phyloP scores from a whole-genome alignment of 2,329 filamentous ascomycete genomes.

The Falciphora oryzae region DNA sequence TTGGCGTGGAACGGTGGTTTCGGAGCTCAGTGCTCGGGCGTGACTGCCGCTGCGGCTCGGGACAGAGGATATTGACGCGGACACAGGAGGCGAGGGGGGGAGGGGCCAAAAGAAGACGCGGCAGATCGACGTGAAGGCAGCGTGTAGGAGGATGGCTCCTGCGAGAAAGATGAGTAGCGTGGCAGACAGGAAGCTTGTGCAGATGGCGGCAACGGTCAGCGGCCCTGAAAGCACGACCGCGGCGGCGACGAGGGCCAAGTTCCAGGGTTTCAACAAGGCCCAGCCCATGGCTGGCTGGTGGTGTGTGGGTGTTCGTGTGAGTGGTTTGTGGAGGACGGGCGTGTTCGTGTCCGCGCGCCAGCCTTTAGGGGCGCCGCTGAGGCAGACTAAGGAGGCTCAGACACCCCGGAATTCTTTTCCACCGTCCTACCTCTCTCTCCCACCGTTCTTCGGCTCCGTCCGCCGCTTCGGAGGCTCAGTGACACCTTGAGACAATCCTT shows the following conservation, averaged over 20 bases:
- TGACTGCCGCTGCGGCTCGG: not conserved
- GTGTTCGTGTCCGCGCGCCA: not conserved
- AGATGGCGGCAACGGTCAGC: constrained; percentile 12
- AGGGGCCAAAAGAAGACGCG: constrained; percentile 6
- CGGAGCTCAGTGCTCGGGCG: not conserved
- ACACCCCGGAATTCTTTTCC: too few relatives aligned
- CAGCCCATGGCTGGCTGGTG: not conserved
- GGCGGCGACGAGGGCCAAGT: constrained; percentile 8
- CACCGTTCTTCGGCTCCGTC: not conserved
- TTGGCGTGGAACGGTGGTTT: not conserved
- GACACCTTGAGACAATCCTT: not conserved
- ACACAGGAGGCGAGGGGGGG: not conserved
- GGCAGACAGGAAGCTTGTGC: constrained; percentile 8
- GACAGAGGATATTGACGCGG: not conserved
- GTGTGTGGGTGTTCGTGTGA: not conserved
- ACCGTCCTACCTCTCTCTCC: not conserved
- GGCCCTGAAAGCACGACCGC: constrained; percentile 4
- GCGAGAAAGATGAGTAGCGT: constrained; percentile 2
- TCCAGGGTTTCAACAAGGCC: constrained; percentile 7
- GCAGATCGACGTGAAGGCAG: constrained; percentile 4
- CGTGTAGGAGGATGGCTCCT: constrained; percentile 8
- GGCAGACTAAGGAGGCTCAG: not conserved
- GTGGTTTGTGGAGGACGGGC: not conserved
- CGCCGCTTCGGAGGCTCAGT: not conserved
- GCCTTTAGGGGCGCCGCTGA: not conserved